Evolutionary conservation across 2,329 filamentous ascomycete species (phyloP).

Genomic region (Fusarium sp.): DNA sequence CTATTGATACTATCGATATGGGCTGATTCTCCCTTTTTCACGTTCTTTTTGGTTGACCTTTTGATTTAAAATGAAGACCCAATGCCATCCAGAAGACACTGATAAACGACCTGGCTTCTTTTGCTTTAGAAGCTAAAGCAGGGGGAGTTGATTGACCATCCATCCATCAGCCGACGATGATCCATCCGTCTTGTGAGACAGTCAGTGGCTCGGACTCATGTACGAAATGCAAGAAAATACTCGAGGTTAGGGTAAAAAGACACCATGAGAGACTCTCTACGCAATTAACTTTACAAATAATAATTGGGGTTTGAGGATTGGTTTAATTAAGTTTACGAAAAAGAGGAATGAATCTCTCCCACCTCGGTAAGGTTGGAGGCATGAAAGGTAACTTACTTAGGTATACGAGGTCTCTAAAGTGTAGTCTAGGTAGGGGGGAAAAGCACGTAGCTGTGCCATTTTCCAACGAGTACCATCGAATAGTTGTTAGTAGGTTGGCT

Average conservation of each 20-base stretch:
- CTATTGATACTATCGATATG: not conserved
- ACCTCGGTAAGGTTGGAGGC: not conserved
- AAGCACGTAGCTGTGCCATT: not conserved
- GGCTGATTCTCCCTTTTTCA: not conserved
- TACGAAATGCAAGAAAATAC: not conserved
- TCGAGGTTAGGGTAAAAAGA: too few species aligned
- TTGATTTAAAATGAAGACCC: not conserved
- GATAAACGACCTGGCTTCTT: slow-evolving; percentile 15
- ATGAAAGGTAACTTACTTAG: not conserved
- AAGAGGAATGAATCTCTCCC: not conserved
- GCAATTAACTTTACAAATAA: not conserved
- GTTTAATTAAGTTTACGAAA: not conserved
- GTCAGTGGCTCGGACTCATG: not conserved
- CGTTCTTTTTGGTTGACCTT: not conserved
- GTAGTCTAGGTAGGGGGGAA: not conserved
- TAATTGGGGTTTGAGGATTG: not conserved
- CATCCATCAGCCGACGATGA: slow-evolving; percentile 22
- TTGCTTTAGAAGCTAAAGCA: slow-evolving; percentile 12
- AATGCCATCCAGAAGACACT: not conserved
- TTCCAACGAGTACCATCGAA: not conserved
- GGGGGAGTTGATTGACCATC: slow-evolving; percentile 8
- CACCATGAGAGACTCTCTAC: too few species aligned
- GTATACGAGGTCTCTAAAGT: not conserved
- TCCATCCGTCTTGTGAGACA: slow-evolving; percentile 14
- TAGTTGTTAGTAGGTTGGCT: not conserved